These are phyloP conservation scores for Saprolegnia parasitica DNA, from an alignment of 352 stramenopile species.

Conservation along the genomic window DNA sequence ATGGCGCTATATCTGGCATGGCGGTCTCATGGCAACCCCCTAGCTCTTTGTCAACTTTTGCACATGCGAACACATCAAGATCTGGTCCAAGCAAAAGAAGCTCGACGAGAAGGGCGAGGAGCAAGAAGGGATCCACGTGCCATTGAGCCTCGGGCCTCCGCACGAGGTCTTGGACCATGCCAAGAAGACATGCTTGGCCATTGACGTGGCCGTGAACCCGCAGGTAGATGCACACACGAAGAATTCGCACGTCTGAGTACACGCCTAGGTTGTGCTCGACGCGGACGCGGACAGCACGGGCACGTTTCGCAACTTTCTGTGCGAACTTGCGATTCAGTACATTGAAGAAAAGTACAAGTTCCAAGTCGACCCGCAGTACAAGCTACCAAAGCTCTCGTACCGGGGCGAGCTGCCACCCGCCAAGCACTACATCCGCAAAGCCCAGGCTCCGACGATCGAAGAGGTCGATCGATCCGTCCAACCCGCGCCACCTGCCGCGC, in stretches of 20 bases:
- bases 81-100: constrained; percentile 73
- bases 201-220: constrained; percentile 76
- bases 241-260: not conserved
- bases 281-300: constrained; percentile 60
- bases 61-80: constrained; percentile 60
- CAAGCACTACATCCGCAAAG: constrained; percentile 78
- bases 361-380: constrained; percentile 67
- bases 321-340: constrained; percentile 73
- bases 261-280: constrained; percentile 44
- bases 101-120: constrained; percentile 68
- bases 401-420: constrained; percentile 53
- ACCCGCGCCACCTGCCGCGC: constrained; percentile 19
- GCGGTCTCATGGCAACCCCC: not conserved
- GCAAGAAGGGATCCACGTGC: constrained; percentile 74
- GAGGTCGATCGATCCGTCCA: constrained; percentile 38
- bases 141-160: constrained; percentile 57
- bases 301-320: constrained; percentile 77
- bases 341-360: constrained; percentile 84
- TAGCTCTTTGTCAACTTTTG: constrained; percentile 82
- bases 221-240: constrained; percentile 31
- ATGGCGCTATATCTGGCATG: not conserved
- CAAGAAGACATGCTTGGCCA: constrained; percentile 50
- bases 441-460: constrained; percentile 62
- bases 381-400: constrained; percentile 67
- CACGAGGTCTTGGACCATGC: constrained; percentile 77